Conservation (phyloP, 805 yeast species). For the Kodamaea neixiangensis region DNA sequence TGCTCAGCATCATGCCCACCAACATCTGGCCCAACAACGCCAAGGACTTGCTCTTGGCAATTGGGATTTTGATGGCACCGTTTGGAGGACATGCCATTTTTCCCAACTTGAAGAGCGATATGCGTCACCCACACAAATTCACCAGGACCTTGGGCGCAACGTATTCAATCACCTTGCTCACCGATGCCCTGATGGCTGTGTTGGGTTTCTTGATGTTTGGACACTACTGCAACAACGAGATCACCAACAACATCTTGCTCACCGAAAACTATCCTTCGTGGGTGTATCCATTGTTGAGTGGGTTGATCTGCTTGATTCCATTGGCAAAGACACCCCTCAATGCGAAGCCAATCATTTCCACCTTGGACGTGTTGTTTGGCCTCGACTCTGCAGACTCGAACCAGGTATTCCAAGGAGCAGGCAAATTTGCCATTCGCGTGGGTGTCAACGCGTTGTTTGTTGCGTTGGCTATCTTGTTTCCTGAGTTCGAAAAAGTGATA, state of each 20-base stretch:
- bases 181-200: conserved; percentile 63
- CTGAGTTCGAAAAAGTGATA: conserved; percentile 41
- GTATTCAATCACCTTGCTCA: conserved; percentile 55
- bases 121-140: conserved; percentile 70
- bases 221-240: conserved; percentile 60
- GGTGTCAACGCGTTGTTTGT: conserved; percentile 25
- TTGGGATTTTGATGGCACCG: conserved; percentile 72
- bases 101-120: conserved; percentile 73
- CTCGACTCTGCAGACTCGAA: conserved; percentile 9
- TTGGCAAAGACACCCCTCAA: conserved; percentile 44
- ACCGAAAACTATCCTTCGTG: conserved; percentile 69
- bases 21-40: conserved; percentile 33
- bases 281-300: conserved; percentile 37
- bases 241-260: conserved; percentile 71
- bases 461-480: conserved; percentile 30
- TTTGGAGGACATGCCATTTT: conserved; percentile 86
- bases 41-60: conserved; percentile 46
- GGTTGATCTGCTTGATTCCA: conserved; percentile 41
- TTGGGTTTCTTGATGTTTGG: conserved; percentile 86
- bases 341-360: conserved; percentile 40
- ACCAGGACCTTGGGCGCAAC: conserved; percentile 53
- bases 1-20: conserved; percentile 48
- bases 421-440: conserved; percentile 20
- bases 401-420: not conserved
- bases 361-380: conserved; percentile 32